Base-by-base conservation (phyloP, 805 yeast genomes). In the Zygosaccharomyces pseudorouxii region DNA sequence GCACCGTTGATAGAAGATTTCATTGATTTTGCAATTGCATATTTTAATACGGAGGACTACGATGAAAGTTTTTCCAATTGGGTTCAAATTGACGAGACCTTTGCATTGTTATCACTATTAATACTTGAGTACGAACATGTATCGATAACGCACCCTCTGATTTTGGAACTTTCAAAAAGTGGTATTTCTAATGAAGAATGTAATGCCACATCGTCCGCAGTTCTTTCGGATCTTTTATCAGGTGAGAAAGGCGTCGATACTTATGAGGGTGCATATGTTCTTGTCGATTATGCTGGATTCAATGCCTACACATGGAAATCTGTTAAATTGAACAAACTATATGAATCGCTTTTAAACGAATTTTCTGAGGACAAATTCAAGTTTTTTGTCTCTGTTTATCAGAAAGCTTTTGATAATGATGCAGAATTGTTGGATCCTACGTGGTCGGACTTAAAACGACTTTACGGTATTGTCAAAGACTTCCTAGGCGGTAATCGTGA, bases 1-100 rank as follows among this genome's bases (percentile, higher is more conserved):
- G 68, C 65, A 29, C 51, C 58, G 1, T 49, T 71, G 4, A 59
- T 64, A 19, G 58, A 52, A 5, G 68, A 68, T 8, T 71, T 73
- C 38, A 54, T 67, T 16, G 78, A 75, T 35, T 55, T 64, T 38
- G 70, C 77, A 22, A 40, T 58, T 31, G 52, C 67, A 7, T 76
- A 74, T 47, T 74, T 65, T 48, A 53, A 60, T n/a, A 47, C 60
- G 11, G 48, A 50, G 0, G 44, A 49, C 19, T 45, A 45, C 23
- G 28, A 31, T 19, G 38, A 44, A 11, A 28, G 36, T 7, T 16
- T 49, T 9, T 9, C 3, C 10, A 23, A 29, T 1, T 19, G n/a
- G 3, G 11, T 51, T 7, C 48, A 49, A 12, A 20, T 38, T 10
- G 57, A 58, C 27, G 18, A 42, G 42, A 50, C 54, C 5, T 59